Conservation (phyloP, 768 basidiomycete genomes). For the Panellus pusillus region DNA sequence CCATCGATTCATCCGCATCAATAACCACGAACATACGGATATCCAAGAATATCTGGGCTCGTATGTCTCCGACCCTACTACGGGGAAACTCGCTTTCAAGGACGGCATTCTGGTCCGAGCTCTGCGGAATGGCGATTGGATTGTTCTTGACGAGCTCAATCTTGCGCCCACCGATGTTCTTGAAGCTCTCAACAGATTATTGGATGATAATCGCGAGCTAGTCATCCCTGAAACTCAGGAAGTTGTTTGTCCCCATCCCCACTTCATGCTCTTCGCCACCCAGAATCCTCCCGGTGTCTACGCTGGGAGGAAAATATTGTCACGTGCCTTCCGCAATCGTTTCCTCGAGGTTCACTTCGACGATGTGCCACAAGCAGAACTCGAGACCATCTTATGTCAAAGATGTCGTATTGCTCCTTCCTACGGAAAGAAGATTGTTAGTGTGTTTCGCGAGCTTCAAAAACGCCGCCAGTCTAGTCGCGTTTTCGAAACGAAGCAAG, state of each 20-base stretch:
- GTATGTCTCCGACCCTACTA: slow-evolving; percentile 88
- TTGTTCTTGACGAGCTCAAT: slow-evolving; percentile 97
- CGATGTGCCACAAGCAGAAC: slow-evolving; percentile 91
- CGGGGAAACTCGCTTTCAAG: slow-evolving; percentile 93
- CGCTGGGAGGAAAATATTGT: slow-evolving; percentile 91
- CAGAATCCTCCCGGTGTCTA: slow-evolving; percentile 97
- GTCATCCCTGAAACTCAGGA: slow-evolving; percentile 96
- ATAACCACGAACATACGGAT: slow-evolving; percentile 99
- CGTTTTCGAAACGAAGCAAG: slow-evolving; percentile 96
- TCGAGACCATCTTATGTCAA: slow-evolving; percentile 92
- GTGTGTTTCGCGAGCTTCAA: slow-evolving; percentile 90
- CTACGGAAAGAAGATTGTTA: slow-evolving; percentile 86
- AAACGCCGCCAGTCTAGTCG: slow-evolving; percentile 87
- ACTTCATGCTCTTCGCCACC: slow-evolving; percentile 98
- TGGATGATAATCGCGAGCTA: slow-evolving; percentile 97
- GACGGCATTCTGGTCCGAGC: slow-evolving; percentile 95
- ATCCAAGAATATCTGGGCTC: slow-evolving; percentile 98
- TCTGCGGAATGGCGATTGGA: slow-evolving; percentile 91
- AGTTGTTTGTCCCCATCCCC: slow-evolving; percentile 87
- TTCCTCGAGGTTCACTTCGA: slow-evolving; percentile 98
- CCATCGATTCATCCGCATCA: slow-evolving; percentile 95
- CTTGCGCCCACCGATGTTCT: slow-evolving; percentile 97
- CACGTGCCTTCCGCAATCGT: slow-evolving; percentile 94
- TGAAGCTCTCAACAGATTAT: slow-evolving; percentile 92
- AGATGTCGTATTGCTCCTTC: slow-evolving; percentile 92